A percentile compares a stretch with the other conserved stretches of the same genome.
phyloP scores from a whole-genome alignment of 805 yeast species.

The Kuraishia molischiana region DNA sequence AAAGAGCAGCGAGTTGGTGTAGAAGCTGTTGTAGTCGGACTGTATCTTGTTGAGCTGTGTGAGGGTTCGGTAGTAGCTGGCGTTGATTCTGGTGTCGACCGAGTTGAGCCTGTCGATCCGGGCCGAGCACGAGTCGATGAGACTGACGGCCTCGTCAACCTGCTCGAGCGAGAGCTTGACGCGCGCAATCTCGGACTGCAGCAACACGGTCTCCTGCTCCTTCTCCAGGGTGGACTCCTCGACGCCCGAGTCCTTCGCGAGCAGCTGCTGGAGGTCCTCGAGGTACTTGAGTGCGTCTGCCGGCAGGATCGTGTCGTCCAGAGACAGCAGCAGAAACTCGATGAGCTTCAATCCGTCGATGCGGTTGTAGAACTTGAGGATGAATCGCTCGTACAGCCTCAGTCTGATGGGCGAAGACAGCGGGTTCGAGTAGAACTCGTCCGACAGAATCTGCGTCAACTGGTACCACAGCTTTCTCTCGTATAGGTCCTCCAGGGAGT shows the following conservation, averaged over 20 bases:
- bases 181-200: slow-evolving; percentile 69
- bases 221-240: slow-evolving; percentile 24
- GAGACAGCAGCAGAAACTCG: slow-evolving; percentile 55
- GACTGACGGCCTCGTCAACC: slow-evolving; percentile 51
- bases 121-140: slow-evolving; percentile 51
- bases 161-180: slow-evolving; percentile 45
- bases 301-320: slow-evolving; percentile 28
- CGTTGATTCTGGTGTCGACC: slow-evolving; percentile 56
- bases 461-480: slow-evolving; percentile 95
- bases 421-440: slow-evolving; percentile 48
- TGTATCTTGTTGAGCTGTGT: slow-evolving; percentile 67
- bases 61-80: slow-evolving; percentile 74
- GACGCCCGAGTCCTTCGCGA: slow-evolving; percentile 24
- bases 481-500: slow-evolving; percentile 71
- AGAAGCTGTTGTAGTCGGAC: slow-evolving; percentile 73
- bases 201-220: slow-evolving; percentile 44
- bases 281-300: slow-evolving; percentile 45
- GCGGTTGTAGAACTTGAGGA: slow-evolving; percentile 54
- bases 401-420: slow-evolving; percentile 46
- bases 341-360: slow-evolving; percentile 75
- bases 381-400: slow-evolving; percentile 62
- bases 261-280: slow-evolving; percentile 21
- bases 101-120: slow-evolving; percentile 49
- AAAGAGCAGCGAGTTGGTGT: slow-evolving; percentile 72
- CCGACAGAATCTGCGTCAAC: slow-evolving; percentile 56